A percentile compares a stretch with the other conserved stretches of the same genome.
Evolutionary conservation across 2,329 filamentous ascomycete genomes (phyloP).

Genomic region (Geosmithia putterillii): DNA sequence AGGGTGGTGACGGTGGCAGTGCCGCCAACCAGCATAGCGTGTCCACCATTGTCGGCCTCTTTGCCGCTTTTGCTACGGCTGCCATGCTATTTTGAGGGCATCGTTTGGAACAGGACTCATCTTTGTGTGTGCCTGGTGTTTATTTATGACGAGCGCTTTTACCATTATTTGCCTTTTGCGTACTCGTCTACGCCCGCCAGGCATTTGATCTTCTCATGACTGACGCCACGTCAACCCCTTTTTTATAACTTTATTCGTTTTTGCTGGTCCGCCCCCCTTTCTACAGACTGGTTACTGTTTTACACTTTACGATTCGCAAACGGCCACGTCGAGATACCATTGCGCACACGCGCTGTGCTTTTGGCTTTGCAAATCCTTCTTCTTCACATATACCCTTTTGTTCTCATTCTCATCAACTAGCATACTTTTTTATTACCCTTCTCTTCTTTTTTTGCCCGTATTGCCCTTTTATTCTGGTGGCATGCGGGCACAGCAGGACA

Average conservation of each 20-base stretch:
- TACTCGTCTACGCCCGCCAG: background rate
- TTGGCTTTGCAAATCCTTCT: background rate
- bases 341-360: background rate
- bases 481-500: background rate
- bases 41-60: conserved; percentile 36
- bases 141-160: background rate
- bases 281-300: background rate
- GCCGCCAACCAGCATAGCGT: conserved; percentile 14
- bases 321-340: background rate
- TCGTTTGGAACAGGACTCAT: background rate
- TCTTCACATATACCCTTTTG: background rate
- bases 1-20: conserved; percentile 10
- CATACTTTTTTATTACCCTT: background rate
- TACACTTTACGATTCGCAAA: background rate
- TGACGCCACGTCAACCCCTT: background rate
- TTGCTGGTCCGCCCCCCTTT: background rate
- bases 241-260: background rate
- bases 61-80: conserved; percentile 42
- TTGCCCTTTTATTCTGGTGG: background rate
- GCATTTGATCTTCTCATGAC: background rate
- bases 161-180: background rate
- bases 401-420: background rate
- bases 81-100: conserved; percentile 15
- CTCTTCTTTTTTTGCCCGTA: background rate
- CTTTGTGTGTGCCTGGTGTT: background rate